Evolutionary conservation across 2,329 filamentous ascomycete genomes (phyloP), one percentile per base, ranked within the genome.

Genomic region (Polychaeton citri): DNA sequence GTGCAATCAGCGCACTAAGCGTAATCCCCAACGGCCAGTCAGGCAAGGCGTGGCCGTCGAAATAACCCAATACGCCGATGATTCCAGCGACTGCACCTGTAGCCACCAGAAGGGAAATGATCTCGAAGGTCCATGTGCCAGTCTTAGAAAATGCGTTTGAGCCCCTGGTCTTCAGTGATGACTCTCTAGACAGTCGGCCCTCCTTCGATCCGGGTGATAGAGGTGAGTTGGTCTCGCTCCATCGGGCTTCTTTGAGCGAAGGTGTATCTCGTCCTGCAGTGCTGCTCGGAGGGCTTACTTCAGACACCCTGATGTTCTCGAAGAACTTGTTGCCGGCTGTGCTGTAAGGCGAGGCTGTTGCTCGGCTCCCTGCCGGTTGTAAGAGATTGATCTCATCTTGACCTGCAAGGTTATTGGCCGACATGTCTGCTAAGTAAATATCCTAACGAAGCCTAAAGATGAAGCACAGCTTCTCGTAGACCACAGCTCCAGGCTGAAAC

Each of bases 1-100:
- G 21, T 19, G 38, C 38, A 18, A 39, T 30, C 7, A 39, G 34
- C 10, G 38, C 30, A 31, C 32, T 36, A 9, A 39, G 20, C 7
- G 40, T 42, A 32, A 42, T 42, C 18, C 38, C 34, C 19, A 33
- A 39, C 7, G 40, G 40, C 40, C 37, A 39, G 10, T 36, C 21
- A 8, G 40, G 37, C 26, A 39, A 18, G 7, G 37, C 33, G 15
- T 34, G 30, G 10, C 37, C 37, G 26, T 42, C 33, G 30, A 39
- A 42, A 13, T 32, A 20, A 10, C 21, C 34, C 21, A 42, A 34
- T 10, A 39, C 35, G 12, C 34, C 40, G 16, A 42, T 34, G 26
- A 42, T 42, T 2, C 30, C 37, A 10, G 31, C 37, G 13, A 42
- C 30, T 2, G 37, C 34, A 17, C 28, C 37, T 19, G 37, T 21